phyloP scores from a whole-genome alignment of 768 basidiomycete genomes.

The Boletus rubroflammeus region DNA sequence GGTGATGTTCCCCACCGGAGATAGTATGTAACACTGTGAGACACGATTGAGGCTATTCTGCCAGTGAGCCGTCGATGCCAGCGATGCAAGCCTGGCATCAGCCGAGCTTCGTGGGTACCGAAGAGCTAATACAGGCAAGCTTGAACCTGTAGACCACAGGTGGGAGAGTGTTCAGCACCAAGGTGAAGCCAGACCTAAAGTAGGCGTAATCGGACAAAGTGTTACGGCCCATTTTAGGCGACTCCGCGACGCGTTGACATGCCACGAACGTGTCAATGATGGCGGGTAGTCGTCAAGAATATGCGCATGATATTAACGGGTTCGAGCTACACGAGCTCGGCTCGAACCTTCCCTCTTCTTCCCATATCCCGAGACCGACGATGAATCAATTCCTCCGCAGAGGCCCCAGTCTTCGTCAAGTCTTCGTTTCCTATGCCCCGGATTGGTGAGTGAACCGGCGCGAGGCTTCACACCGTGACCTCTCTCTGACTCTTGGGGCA shows the following conservation, averaged over 20 bases:
- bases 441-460: slow-evolving; percentile 56
- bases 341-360: neutral
- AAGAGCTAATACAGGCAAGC: neutral
- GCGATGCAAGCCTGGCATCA: neutral
- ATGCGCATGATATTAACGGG: neutral
- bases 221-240: no score
- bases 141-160: neutral
- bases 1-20: neutral
- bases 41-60: neutral
- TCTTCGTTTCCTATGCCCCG: slow-evolving; percentile 55
- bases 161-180: neutral
- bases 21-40: neutral
- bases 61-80: neutral
- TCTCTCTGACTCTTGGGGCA: neutral
- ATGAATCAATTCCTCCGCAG: slow-evolving; percentile 11
- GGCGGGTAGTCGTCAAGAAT: neutral
- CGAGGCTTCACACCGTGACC: no score
- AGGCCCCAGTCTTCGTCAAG: slow-evolving; percentile 16
- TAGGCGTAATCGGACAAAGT: neutral
- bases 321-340: neutral
- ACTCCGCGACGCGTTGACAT: neutral
- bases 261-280: neutral
- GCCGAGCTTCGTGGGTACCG: neutral
- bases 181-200: no score
- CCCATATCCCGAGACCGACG: neutral